Evolutionary conservation across 2,329 filamentous ascomycete species (phyloP).

Genomic region (Claviceps digitariae): DNA sequence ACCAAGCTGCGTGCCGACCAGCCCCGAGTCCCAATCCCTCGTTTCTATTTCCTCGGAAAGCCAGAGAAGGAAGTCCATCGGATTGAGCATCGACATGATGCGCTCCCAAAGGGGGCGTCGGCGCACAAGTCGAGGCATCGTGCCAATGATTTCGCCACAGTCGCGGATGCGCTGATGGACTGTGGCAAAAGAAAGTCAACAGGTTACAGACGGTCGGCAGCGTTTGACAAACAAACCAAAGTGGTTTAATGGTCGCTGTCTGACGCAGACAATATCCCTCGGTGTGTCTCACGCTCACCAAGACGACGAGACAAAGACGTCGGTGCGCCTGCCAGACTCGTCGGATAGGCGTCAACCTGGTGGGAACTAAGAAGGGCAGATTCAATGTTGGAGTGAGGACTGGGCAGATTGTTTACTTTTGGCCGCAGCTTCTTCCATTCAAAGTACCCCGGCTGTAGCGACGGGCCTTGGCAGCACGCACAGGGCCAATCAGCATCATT

Average conservation of each 20-base stretch:
- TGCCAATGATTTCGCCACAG: conserved; percentile 13
- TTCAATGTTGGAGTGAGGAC: neutral
- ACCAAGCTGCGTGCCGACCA: conserved; percentile 63
- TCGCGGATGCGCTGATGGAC: neutral
- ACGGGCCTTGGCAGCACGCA: too few species aligned
- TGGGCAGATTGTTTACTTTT: too few species aligned
- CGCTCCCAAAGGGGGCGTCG: conserved; percentile 67
- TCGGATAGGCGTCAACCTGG: neutral
- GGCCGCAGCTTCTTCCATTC: too few species aligned
- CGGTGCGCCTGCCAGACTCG: neutral
- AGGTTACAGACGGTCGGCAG: neutral
- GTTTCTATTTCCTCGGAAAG: conserved; percentile 86
- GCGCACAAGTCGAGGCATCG: conserved; percentile 66
- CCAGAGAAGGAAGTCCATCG: conserved; percentile 81
- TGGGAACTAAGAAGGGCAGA: neutral
- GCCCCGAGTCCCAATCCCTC: conserved; percentile 75
- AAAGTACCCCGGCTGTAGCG: too few species aligned
- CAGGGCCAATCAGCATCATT: too few species aligned
- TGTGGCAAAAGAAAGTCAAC: neutral
- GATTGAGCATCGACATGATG: conserved; percentile 67
- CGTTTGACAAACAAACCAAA: neutral
- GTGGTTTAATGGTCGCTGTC: neutral
- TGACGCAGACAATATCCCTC: neutral
- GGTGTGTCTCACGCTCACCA: neutral
- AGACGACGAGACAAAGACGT: neutral